Conservation (phyloP, 1,139 yeast species). For the Yamadazyma diospyri region DNA sequence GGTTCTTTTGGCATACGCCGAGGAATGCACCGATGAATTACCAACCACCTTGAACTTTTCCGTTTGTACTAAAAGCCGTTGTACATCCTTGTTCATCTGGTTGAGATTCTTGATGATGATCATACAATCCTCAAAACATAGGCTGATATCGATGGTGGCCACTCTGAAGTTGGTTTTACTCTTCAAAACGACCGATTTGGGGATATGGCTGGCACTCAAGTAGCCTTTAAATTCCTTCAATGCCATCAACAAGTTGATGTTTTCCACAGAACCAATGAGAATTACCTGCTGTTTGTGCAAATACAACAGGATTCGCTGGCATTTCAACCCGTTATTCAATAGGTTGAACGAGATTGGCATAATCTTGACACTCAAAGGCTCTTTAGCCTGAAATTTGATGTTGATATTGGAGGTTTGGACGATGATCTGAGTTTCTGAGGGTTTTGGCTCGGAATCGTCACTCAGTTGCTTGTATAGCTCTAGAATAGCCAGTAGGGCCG, state of each 20-base stretch:
- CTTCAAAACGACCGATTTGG: slow-evolving; percentile 20
- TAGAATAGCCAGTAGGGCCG: slow-evolving; percentile 10
- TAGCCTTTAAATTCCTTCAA: slow-evolving; percentile 25
- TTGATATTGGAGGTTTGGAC: slow-evolving; percentile 33
- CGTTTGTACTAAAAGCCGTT: background rate
- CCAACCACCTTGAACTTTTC: background rate
- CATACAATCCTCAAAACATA: slow-evolving; percentile 15
- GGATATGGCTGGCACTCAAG: slow-evolving; percentile 19
- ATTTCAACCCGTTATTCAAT: slow-evolving; percentile 23
- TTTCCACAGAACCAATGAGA: slow-evolving; percentile 20
- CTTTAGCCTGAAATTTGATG: slow-evolving; percentile 9
- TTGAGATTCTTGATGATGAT: slow-evolving; percentile 14
- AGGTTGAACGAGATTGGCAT: slow-evolving; percentile 40
- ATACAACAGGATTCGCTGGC: slow-evolving; percentile 28
- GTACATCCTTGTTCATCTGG: slow-evolving; percentile 7
- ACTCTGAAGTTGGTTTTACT: slow-evolving; percentile 19
- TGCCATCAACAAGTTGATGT: slow-evolving; percentile 18
- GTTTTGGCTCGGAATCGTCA: background rate
- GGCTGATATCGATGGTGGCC: slow-evolving; percentile 16
- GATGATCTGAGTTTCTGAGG: slow-evolving; percentile 18
- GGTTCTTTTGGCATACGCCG: slow-evolving; percentile 8
- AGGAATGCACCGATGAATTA: slow-evolving; percentile 5
- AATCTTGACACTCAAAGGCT: slow-evolving; percentile 19
- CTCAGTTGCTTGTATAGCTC: slow-evolving; percentile 9
- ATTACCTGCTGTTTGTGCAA: slow-evolving; percentile 9